Percentiles rank a stretch among this genome's conserved stretches.
These are phyloP conservation scores for Fusarium lateritium DNA, from an alignment of 2,329 filamentous ascomycete species.

Conservation along the genomic window DNA sequence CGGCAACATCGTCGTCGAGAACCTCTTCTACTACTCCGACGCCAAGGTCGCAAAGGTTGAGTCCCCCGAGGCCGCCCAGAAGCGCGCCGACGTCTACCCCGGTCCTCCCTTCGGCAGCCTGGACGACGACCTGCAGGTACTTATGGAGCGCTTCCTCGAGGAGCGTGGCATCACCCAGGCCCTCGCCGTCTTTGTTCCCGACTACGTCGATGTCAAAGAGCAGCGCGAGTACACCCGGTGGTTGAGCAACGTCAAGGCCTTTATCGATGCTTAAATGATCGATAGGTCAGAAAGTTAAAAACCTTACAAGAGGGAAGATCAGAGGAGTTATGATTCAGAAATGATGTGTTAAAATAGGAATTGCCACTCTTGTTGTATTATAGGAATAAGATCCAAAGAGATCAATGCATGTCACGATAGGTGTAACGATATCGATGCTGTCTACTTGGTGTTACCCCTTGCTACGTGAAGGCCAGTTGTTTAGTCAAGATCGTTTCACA, in stretches of 20 bases:
- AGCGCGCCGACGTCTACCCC: slow-evolving; percentile 84
- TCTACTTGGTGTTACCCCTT: background rate
- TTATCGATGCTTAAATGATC: slow-evolving; percentile 77
- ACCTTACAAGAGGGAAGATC: slow-evolving; percentile 27
- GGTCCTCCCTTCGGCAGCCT: slow-evolving; percentile 95
- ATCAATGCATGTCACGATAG: slow-evolving; percentile 44
- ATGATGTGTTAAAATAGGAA: slow-evolving; percentile 44
- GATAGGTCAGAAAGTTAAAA: slow-evolving; percentile 8
- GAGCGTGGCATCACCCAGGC: slow-evolving; percentile 92
- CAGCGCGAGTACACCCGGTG: slow-evolving; percentile 96
- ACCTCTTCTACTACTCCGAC: slow-evolving; percentile 89
- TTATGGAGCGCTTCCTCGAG: slow-evolving; percentile 94
- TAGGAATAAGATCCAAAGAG: slow-evolving; percentile 45
- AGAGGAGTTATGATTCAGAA: slow-evolving; percentile 30
- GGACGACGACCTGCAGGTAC: slow-evolving; percentile 93
- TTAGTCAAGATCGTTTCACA: background rate
- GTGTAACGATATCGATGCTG: slow-evolving; percentile 46
- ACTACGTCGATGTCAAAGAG: slow-evolving; percentile 99
- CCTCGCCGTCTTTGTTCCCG: slow-evolving; percentile 90
- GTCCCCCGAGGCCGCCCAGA: slow-evolving; percentile 82
- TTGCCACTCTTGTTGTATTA: slow-evolving; percentile 52
- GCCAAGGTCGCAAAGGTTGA: slow-evolving; percentile 82
- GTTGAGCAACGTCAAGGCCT: slow-evolving; percentile 89
- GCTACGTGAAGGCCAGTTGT: background rate
- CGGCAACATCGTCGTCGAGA: slow-evolving; percentile 88